Evolutionary conservation across 495 filamentous ascomycete species (phyloP).

Genomic region (Aspergillus affinis): DNA sequence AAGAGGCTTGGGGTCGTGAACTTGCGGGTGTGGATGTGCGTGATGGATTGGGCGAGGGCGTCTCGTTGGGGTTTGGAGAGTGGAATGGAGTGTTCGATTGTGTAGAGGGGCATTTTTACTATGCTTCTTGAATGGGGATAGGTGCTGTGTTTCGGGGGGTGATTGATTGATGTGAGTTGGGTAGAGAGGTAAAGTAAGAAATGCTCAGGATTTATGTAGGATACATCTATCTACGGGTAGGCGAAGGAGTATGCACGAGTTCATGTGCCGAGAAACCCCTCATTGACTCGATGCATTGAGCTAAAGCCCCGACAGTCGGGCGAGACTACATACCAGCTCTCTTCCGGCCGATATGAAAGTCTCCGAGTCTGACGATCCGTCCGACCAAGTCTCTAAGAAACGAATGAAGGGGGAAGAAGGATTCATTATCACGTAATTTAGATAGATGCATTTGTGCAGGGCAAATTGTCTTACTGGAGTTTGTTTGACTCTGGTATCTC

Average conservation of each 20-base stretch:
- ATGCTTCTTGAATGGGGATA: not conserved
- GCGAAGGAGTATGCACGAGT: no score
- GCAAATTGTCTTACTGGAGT: not conserved
- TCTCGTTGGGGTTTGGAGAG: constrained; percentile 27
- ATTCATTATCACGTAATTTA: not conserved
- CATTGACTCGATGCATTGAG: constrained; percentile 1
- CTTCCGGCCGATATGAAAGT: no score
- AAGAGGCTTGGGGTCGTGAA: constrained; percentile 36
- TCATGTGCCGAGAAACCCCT: not conserved
- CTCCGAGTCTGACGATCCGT: no score
- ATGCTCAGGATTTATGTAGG: no score
- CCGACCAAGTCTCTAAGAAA: no score
- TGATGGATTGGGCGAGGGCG: constrained; percentile 28
- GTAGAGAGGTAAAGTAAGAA: no score
- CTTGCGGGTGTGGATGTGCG: constrained; percentile 25
- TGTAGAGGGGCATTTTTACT: constrained; percentile 34
- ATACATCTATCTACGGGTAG: no score
- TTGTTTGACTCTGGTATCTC: not conserved
- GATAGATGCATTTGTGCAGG: not conserved
- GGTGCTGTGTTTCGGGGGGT: no score
- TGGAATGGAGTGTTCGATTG: constrained; percentile 31
- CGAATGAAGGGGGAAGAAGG: no score
- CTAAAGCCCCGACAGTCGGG: no score
- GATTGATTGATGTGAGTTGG: no score
- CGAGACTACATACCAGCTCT: no score